Evolutionary conservation across 768 basidiomycete genomes (phyloP).

Genomic region (Mycena vulgaris): DNA sequence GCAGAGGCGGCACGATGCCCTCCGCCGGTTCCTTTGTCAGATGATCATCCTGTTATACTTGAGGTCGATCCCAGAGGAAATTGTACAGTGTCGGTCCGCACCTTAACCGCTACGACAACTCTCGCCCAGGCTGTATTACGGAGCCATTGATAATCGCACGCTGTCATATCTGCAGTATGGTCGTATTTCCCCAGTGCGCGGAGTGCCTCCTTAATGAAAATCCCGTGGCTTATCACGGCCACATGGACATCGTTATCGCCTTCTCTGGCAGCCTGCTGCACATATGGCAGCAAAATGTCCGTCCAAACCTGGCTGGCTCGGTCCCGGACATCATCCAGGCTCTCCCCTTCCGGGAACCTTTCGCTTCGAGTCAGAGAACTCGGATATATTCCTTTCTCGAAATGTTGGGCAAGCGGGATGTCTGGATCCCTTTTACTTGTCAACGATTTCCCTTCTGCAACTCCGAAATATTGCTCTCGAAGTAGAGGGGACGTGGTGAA

Average conservation of each 20-base stretch:
- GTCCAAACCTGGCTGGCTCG: constrained; percentile 69
- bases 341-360: constrained; percentile 82
- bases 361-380: constrained; percentile 59
- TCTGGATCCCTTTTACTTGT: constrained; percentile 47
- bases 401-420: constrained; percentile 63
- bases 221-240: constrained; percentile 82
- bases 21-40: constrained; percentile 40
- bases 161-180: constrained; percentile 42
- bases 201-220: constrained; percentile 76
- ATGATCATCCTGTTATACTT: background rate
- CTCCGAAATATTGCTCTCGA: constrained; percentile 80
- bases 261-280: constrained; percentile 59
- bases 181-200: constrained; percentile 63
- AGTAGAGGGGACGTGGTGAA: constrained; percentile 66
- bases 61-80: background rate
- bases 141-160: constrained; percentile 63
- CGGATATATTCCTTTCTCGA: constrained; percentile 69
- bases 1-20: constrained; percentile 50
- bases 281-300: constrained; percentile 69
- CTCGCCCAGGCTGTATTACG: constrained; percentile 82
- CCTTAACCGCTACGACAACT: constrained; percentile 63
- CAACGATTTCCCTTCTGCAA: constrained; percentile 77
- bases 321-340: constrained; percentile 70
- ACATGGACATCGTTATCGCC: constrained; percentile 59
- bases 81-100: no score